Percentiles rank a stretch among this genome's conserved stretches.
Conservation (phyloP, 1,284 basidiomycete species). For the Xerocomus nothofagi region DNA sequence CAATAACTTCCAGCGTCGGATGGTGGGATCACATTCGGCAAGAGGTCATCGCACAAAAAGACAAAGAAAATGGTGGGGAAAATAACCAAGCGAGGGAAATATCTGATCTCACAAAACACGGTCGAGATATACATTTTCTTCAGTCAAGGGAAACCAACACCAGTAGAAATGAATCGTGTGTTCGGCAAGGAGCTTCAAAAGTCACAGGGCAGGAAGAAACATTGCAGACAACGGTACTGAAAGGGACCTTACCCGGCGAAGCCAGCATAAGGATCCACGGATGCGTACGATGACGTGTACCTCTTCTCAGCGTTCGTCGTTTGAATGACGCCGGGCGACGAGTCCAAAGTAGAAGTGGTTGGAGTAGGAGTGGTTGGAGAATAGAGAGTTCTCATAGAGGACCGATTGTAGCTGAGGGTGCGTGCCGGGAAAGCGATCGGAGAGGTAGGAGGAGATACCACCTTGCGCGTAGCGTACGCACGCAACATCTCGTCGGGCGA, state of each 20-base stretch:
- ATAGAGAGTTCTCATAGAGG: constrained; percentile 35
- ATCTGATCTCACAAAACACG: constrained; percentile 7
- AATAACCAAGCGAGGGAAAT: neutral
- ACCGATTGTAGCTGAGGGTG: constrained; percentile 22
- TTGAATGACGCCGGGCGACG: constrained; percentile 2
- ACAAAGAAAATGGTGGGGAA: neutral
- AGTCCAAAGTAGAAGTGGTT: constrained; percentile 14
- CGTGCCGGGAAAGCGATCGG: constrained; percentile 34
- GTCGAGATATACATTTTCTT: constrained; percentile 21
- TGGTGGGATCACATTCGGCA: constrained; percentile 1
- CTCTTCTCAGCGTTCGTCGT: constrained; percentile 24
- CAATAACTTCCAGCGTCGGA: constrained; percentile 15
- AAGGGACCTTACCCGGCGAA: constrained; percentile 2
- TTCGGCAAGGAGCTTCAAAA: neutral
- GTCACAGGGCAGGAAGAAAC: neutral
- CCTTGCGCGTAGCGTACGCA: constrained; percentile 65
- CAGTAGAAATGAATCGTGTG: neutral
- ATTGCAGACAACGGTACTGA: neutral
- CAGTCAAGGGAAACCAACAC: neutral
- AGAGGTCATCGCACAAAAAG: constrained; percentile 4
- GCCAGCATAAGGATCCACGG: constrained; percentile 27
- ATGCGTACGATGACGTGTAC: constrained; percentile 26
- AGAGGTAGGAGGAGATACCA: constrained; percentile 36
- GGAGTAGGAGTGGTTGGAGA: constrained; percentile 24
- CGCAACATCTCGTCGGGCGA: constrained; percentile 73